Evolutionary conservation across 768 basidiomycete genomes (phyloP).

Genomic region (Kwoniella botswanensis): DNA sequence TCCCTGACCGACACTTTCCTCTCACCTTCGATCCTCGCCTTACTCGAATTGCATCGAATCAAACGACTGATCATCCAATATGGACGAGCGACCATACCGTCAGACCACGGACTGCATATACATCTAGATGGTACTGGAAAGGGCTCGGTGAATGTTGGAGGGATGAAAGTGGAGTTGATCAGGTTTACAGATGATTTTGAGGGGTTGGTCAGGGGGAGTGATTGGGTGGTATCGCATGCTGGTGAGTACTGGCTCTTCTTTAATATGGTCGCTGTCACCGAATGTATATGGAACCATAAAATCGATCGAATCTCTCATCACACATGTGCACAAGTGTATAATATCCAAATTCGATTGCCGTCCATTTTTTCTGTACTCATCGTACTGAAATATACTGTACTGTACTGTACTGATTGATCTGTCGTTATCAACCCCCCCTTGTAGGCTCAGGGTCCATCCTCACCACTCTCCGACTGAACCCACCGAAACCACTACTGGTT

Average conservation of each 20-base stretch:
- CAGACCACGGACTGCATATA: not conserved
- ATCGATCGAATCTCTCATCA: not conserved
- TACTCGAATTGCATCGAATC: constrained; percentile 67
- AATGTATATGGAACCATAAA: no score
- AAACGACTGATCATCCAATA: constrained; percentile 72
- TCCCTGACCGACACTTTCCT: constrained; percentile 69
- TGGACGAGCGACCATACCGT: constrained; percentile 61
- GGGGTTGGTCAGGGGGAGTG: constrained; percentile 68
- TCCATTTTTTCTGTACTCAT: no score
- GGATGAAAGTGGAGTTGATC: constrained; percentile 66
- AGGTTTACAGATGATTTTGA: constrained; percentile 75
- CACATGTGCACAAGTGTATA: not conserved
- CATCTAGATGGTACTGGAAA: constrained; percentile 5
- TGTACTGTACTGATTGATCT: no score
- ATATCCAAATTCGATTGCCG: no score
- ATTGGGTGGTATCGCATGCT: constrained; percentile 90
- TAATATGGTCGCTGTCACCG: no score
- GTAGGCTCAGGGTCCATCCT: constrained; percentile 93
- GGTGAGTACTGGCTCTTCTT: constrained; percentile 63
- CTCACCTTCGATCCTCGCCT: constrained; percentile 66
- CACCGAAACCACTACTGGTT: constrained; percentile 75
- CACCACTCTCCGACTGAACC: constrained; percentile 71
- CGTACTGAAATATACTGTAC: no score
- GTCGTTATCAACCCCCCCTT: no score
- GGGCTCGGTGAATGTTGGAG: constrained; percentile 2